phyloP scores from a whole-genome alignment of 192 early-diverging fungal species.

The Coemansia sp. region DNA sequence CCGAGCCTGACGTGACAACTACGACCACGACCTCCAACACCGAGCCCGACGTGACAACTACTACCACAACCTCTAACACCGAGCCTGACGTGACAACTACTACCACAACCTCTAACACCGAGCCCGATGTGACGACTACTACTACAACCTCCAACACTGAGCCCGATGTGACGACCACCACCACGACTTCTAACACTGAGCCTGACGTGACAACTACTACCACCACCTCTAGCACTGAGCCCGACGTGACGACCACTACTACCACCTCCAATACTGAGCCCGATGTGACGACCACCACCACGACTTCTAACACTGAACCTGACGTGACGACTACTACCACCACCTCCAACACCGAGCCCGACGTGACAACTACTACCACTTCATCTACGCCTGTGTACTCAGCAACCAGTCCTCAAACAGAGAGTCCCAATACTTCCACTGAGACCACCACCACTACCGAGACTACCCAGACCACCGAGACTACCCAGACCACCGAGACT shows the following conservation, averaged over 20 bases:
- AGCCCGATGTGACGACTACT: not conserved
- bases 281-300: too few species aligned
- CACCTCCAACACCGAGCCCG: not conserved
- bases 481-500: not conserved
- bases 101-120: conserved; percentile 1
- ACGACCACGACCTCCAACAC: not conserved
- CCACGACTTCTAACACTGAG: not conserved
- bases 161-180: not conserved
- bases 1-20: not conserved
- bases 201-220: not conserved
- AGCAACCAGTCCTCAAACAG: not conserved
- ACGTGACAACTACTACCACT: not conserved
- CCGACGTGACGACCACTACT: conserved; percentile 5
- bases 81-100: not conserved
- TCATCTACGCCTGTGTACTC: not conserved
- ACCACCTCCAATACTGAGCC: conserved; percentile 1
- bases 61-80: not conserved
- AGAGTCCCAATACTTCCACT: not conserved
- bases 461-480: not conserved
- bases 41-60: not conserved
- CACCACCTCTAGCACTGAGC: not conserved
- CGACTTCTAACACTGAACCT: too few species aligned
- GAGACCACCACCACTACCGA: not conserved
- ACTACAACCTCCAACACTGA: not conserved
- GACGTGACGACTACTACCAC: not conserved